Conservation (phyloP, 495 filamentous ascomycete species). For the Hamigera avellanea region DNA sequence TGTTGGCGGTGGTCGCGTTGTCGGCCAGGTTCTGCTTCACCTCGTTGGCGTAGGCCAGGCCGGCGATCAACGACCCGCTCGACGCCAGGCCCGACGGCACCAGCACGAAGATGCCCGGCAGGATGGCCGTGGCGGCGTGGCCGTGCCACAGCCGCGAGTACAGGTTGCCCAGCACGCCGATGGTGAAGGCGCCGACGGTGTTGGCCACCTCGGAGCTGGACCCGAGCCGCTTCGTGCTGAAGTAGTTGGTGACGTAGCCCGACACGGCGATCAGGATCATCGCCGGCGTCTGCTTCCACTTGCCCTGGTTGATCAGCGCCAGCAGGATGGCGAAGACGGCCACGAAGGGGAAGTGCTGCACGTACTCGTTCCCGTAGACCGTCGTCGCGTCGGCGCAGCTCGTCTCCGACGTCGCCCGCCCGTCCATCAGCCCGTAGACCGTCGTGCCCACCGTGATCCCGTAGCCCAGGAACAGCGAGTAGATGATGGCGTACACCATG, state of each 20-base stretch:
- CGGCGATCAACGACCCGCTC: constrained; percentile 64
- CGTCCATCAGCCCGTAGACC: constrained; percentile 75
- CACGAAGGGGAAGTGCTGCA: constrained; percentile 50
- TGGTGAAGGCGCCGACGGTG: constrained; percentile 74
- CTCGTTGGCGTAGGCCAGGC: constrained; percentile 65
- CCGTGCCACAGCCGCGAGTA: constrained; percentile 76
- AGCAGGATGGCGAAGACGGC: constrained; percentile 69
- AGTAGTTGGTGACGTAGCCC: constrained; percentile 79
- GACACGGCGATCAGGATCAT: constrained; percentile 75
- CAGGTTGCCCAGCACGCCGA: constrained; percentile 77
- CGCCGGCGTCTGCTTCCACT: constrained; percentile 78
- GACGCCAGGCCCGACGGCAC: constrained; percentile 85
- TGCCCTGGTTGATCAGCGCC: constrained; percentile 78
- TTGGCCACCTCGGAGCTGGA: constrained; percentile 72
- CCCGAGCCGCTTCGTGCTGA: constrained; percentile 56
- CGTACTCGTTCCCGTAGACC: constrained; percentile 23
- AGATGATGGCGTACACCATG: constrained; percentile 93
- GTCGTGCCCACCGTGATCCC: constrained; percentile 90
- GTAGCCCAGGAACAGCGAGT: constrained; percentile 87
- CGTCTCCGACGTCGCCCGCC: constrained; percentile 56
- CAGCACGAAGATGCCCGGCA: constrained; percentile 90
- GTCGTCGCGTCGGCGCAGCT: constrained; percentile 48
- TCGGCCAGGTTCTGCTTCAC: constrained; percentile 45
- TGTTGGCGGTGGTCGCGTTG: constrained; percentile 24
- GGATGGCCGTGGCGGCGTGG: constrained; percentile 76